Evolutionary conservation across 2,329 filamentous ascomycete species (phyloP).

Genomic region (Colletotrichum musicola): DNA sequence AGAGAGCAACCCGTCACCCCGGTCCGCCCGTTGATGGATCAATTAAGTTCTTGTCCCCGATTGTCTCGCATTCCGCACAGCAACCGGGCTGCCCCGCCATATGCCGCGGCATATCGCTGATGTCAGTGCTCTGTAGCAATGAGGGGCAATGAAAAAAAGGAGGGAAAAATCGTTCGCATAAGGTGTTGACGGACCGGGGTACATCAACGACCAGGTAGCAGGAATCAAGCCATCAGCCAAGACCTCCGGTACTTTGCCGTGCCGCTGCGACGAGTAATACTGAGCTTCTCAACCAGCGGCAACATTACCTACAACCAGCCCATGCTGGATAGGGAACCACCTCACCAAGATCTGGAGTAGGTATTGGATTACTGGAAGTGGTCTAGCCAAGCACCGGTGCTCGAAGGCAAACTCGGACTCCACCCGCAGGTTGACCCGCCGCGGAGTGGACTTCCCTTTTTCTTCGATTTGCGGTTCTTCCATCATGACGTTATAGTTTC

Average conservation of each 20-base stretch:
- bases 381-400: conserved; percentile 15
- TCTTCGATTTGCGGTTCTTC: conserved; percentile 12
- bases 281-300: too few species aligned
- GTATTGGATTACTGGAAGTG: too few species aligned
- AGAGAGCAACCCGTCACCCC: neutral
- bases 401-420: conserved; percentile 9
- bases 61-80: conserved; percentile 1
- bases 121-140: conserved; percentile 14
- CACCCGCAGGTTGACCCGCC: neutral
- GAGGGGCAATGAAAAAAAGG: conserved; percentile 30
- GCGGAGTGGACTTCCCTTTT: conserved; percentile 1
- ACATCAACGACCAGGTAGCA: neutral
- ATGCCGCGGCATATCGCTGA: conserved; percentile 30
- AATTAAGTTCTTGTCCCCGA: conserved; percentile 8
- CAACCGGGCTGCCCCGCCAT: conserved; percentile 13
- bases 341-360: neutral
- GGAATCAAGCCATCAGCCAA: neutral
- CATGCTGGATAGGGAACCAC: conserved; percentile 26
- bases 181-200: conserved; percentile 10
- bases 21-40: neutral
- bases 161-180: neutral
- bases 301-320: neutral
- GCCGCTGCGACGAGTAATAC: too few species aligned
- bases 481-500: conserved; percentile 37
- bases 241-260: neutral